Percentiles rank a stretch among this genome's conserved stretches.
phyloP scores from a whole-genome alignment of 805 yeast genomes.

The Wickerhamiella sorbophila region DNA sequence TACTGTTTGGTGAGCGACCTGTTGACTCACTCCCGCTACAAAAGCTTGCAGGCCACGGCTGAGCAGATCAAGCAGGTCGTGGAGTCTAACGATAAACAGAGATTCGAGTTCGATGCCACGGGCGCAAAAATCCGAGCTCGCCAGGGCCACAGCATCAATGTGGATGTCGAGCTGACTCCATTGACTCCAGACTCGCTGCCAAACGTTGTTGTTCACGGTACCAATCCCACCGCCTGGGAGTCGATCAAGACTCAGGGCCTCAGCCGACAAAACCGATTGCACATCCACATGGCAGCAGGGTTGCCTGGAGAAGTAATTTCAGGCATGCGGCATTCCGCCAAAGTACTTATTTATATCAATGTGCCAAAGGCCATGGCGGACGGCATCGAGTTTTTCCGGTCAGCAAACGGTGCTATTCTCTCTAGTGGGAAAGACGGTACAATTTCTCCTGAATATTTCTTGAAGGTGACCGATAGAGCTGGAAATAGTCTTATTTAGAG shows the following conservation, averaged over 20 bases:
- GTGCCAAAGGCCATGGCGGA: conserved; percentile 32
- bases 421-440: conserved; percentile 49
- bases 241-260: conserved; percentile 44
- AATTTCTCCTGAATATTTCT: conserved; percentile 33
- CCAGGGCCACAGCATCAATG: conserved; percentile 74
- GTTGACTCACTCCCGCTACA: conserved; percentile 43
- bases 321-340: conserved; percentile 53
- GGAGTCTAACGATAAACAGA: conserved; percentile 46
- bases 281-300: conserved; percentile 70
- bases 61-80: conserved; percentile 53
- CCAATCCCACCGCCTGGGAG: conserved; percentile 36
- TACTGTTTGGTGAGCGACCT: conserved; percentile 43
- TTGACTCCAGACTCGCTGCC: conserved; percentile 33
- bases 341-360: conserved; percentile 51
- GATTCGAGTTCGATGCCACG: conserved; percentile 39
- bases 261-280: conserved; percentile 59
- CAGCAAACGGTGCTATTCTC: conserved; percentile 64
- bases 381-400: conserved; percentile 40
- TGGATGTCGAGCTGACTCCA: conserved; percentile 31
- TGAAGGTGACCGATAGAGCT: conserved; percentile 24
- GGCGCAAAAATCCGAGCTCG: conserved; percentile 55
- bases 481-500: conserved; percentile 8
- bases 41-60: conserved; percentile 37
- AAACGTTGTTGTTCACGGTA: conserved; percentile 65
- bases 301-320: conserved; percentile 42